A percentile compares a stretch with the other conserved stretches of the same genome.
Conservation (phyloP, 176 grass and related monocot species). For the Paspalum notatum region DNA sequence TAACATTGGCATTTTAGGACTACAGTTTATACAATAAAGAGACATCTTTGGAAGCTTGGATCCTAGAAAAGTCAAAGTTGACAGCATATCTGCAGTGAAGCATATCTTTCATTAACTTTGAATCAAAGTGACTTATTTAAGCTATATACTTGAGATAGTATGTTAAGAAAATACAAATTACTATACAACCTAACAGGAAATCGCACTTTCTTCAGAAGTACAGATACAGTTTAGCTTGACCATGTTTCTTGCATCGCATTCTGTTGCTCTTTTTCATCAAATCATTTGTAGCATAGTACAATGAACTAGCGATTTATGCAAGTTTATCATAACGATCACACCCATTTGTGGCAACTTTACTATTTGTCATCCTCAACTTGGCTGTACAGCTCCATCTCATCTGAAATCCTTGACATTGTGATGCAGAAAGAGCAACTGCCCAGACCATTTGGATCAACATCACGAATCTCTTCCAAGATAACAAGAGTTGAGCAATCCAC, state of each 20-base stretch:
- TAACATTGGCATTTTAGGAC: not conserved
- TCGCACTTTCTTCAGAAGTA: conserved; percentile 21
- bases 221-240: not conserved
- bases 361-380: not conserved
- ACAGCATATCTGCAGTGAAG: not conserved
- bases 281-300: not conserved
- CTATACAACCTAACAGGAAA: not conserved
- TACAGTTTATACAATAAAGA: not conserved
- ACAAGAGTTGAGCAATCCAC: not conserved
- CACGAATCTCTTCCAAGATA: conserved; percentile 3
- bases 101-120: conserved; percentile 8
- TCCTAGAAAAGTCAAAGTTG: not conserved
- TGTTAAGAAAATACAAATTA: not conserved
- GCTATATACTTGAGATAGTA: not conserved
- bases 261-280: not conserved
- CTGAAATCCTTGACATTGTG: not conserved
- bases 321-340: not conserved
- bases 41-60: not conserved
- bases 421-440: not conserved
- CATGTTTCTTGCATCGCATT: not conserved
- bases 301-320: conserved; percentile 1
- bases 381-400: not conserved
- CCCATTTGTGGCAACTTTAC: not conserved
- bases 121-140: not conserved
- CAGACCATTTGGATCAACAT: not conserved